Percentiles rank a stretch among this genome's conserved stretches.
Evolutionary conservation across 495 filamentous ascomycete species (phyloP).

Genomic region (Trichoderma gamsii): DNA sequence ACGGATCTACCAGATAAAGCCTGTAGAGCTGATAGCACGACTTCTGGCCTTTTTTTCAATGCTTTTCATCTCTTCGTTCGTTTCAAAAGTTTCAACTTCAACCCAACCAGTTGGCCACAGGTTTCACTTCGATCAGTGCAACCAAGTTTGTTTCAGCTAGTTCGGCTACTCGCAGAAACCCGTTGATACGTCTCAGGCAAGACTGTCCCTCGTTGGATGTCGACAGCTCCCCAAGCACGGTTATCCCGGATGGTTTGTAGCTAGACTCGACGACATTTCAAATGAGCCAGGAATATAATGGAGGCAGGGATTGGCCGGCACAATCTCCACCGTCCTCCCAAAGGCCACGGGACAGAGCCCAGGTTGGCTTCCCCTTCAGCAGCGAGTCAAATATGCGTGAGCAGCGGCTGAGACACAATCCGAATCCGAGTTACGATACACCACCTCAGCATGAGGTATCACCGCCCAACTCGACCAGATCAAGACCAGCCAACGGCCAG

Average conservation of each 20-base stretch:
- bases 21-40: not conserved
- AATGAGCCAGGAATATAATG: constrained; percentile 47
- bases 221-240: not conserved
- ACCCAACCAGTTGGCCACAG: not conserved
- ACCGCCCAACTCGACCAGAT: constrained; percentile 7
- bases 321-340: constrained; percentile 1
- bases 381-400: not conserved
- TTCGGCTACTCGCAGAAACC: not conserved
- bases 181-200: not conserved
- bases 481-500: constrained; percentile 18
- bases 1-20: not conserved
- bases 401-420: not conserved
- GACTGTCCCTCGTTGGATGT: not conserved
- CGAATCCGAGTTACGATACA: constrained; percentile 3
- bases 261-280: constrained; percentile 26
- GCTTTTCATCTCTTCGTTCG: not conserved
- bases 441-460: not conserved
- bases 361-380: not conserved
- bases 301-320: constrained; percentile 23
- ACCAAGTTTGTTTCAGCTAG: constrained; percentile 5
- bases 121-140: constrained; percentile 2
- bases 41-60: not conserved
- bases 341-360: constrained; percentile 4
- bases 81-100: not conserved
- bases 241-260: constrained; percentile 19